Conservation (phyloP, 305 asterid genomes). For the Rubia tinctorum region DNA sequence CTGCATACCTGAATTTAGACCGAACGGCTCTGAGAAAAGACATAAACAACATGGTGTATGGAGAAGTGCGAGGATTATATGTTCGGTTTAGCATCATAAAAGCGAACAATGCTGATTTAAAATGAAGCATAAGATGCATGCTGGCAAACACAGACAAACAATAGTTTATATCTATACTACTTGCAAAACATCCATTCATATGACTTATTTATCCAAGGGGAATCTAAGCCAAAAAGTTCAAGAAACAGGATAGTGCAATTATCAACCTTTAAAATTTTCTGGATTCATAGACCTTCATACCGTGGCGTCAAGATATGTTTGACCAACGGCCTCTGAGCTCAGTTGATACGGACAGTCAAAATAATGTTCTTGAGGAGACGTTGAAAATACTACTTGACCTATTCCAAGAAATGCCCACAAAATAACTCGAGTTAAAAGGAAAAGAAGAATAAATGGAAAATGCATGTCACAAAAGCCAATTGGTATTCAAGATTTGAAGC, state of each 20-base stretch:
- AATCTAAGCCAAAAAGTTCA: slow-evolving; percentile 8
- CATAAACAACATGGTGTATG: not conserved
- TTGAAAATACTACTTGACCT: slow-evolving; percentile 70
- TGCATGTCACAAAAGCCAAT: not conserved
- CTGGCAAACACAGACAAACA: too few relatives aligned
- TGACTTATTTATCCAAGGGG: not conserved
- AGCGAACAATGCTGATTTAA: not conserved
- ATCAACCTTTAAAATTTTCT: slow-evolving; percentile 10
- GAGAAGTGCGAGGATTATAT: too few relatives aligned
- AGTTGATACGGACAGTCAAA: slow-evolving; percentile 91
- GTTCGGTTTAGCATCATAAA: not conserved
- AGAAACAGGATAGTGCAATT: not conserved
- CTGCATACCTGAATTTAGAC: slow-evolving; percentile 47
- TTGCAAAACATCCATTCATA: not conserved
- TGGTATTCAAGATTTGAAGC: not conserved
- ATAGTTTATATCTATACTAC: not conserved
- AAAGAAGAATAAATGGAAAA: not conserved
- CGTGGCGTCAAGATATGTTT: slow-evolving; percentile 86
- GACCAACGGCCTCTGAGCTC: slow-evolving; percentile 82
- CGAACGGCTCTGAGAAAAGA: not conserved
- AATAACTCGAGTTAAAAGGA: too few relatives aligned
- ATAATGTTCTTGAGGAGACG: slow-evolving; percentile 87
- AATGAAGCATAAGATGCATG: not conserved
- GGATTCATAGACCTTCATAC: slow-evolving; percentile 31
- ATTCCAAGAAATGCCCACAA: not conserved